These are phyloP conservation scores for Mesotaenium endlicherianum DNA, from an alignment of 139 green algal genomes.

Conservation along the genomic window DNA sequence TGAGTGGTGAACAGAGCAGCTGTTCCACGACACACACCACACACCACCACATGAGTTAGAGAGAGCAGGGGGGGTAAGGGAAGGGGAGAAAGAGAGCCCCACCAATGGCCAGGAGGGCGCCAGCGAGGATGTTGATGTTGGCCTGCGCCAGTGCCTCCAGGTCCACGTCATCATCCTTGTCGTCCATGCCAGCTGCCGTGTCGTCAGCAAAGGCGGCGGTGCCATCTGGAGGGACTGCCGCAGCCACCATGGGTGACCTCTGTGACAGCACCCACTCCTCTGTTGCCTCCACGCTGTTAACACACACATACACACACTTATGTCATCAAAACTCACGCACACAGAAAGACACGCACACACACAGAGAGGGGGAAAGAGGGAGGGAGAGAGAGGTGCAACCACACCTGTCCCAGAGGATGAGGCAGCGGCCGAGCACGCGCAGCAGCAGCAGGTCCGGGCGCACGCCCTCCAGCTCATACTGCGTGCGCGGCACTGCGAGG, in stretches of 20 bases:
- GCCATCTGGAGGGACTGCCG: background rate
- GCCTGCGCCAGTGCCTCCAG: slow-evolving; percentile 58
- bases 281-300: slow-evolving; percentile 34
- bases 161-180: no score
- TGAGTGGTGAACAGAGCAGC: no score
- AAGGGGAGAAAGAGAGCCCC: background rate
- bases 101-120: slow-evolving; percentile 80
- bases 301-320: no score
- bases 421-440: slow-evolving; percentile 69
- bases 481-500: slow-evolving; percentile 70
- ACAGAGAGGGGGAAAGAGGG: no score
- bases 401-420: slow-evolving; percentile 83
- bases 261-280: slow-evolving; percentile 69
- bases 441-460: slow-evolving; percentile 85
- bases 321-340: no score
- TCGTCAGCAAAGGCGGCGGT: no score
- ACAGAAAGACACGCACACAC: no score
- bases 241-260: slow-evolving; percentile 64
- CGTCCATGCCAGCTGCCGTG: no score
- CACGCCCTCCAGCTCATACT: slow-evolving; percentile 73
- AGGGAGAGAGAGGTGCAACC: background rate
- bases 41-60: no score
- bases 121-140: slow-evolving; percentile 64
- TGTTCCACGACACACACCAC: no score
- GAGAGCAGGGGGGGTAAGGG: no score